phyloP scores from a whole-genome alignment of 768 basidiomycete genomes.

The Lepiota brunneoincarnata region DNA sequence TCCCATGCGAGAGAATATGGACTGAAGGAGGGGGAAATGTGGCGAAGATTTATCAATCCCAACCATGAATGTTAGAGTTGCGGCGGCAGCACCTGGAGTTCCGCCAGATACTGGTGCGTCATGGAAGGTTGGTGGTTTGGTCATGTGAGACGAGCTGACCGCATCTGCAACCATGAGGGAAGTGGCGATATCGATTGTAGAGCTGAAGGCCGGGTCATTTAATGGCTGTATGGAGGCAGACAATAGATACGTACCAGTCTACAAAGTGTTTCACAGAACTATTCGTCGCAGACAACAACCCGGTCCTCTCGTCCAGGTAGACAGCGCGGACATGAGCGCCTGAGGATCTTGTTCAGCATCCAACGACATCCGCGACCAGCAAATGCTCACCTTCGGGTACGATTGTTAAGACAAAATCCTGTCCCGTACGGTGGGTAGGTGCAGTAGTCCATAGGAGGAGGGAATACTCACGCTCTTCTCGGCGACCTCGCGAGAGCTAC shows the following conservation, averaged over 20 bases:
- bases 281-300: slow-evolving; percentile 30
- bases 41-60: slow-evolving; percentile 31
- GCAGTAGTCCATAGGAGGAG: not conserved
- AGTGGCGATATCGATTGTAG: slow-evolving; percentile 40
- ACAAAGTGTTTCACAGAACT: slow-evolving; percentile 38
- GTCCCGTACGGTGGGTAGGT: not conserved
- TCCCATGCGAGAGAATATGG: slow-evolving; percentile 33
- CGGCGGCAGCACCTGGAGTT: slow-evolving; percentile 35
- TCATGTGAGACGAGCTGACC: slow-evolving; percentile 20
- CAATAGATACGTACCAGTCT: slow-evolving; percentile 30
- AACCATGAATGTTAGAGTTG: slow-evolving; percentile 39
- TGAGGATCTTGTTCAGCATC: slow-evolving; percentile 11
- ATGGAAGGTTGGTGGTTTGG: slow-evolving; percentile 26
- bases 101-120: slow-evolving; percentile 44
- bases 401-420: slow-evolving; percentile 39
- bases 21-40: slow-evolving; percentile 28
- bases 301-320: slow-evolving; percentile 30
- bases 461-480: slow-evolving; percentile 30
- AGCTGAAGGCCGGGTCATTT: slow-evolving; percentile 22
- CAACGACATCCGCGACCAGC: not conserved
- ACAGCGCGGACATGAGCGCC: slow-evolving; percentile 37
- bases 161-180: slow-evolving; percentile 30
- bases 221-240: not conserved
- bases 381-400: slow-evolving; percentile 34
- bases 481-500: slow-evolving; percentile 31